Conservation (phyloP, 2,329 filamentous ascomycete genomes). For the Nothophaeocryptopus gaeumannii region DNA sequence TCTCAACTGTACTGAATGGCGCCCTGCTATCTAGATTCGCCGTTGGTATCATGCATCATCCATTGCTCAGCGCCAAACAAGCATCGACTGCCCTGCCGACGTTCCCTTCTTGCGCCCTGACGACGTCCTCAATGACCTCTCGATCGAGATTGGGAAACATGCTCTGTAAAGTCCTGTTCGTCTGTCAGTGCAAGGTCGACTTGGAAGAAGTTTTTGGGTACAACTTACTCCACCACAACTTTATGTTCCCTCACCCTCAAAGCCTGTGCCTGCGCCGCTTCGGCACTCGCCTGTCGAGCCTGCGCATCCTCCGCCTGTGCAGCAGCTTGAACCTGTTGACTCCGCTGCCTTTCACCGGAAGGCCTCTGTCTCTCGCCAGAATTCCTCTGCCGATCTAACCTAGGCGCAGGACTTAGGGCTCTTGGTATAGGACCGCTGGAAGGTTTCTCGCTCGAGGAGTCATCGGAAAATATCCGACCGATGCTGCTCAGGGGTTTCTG, state of each 20-base stretch:
- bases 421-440: conserved; percentile 46
- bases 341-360: conserved; percentile 22
- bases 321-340: conserved; percentile 44
- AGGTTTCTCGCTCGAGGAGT: conserved; percentile 37
- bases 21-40: neutral
- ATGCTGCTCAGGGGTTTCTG: conserved; percentile 88
- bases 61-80: conserved; percentile 44
- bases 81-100: conserved; percentile 50
- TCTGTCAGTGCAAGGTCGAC: conserved; percentile 4
- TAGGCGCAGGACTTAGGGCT: conserved; percentile 44
- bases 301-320: conserved; percentile 77
- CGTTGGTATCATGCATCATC: conserved; percentile 1
- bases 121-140: conserved; percentile 95
- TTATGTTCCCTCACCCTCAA: conserved; percentile 81
- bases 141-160: conserved; percentile 97
- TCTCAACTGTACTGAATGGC: neutral
- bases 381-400: conserved; percentile 21
- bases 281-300: conserved; percentile 83
- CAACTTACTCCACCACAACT: conserved; percentile 74
- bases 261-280: conserved; percentile 79
- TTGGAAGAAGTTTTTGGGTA: neutral
- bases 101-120: conserved; percentile 86
- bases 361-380: conserved; percentile 27
- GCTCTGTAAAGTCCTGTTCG: conserved; percentile 67
- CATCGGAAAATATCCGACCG: conserved; percentile 88